Evolutionary conservation across 139 green algal species (phyloP).

Genomic region (Chlamydomonas eustigma): DNA sequence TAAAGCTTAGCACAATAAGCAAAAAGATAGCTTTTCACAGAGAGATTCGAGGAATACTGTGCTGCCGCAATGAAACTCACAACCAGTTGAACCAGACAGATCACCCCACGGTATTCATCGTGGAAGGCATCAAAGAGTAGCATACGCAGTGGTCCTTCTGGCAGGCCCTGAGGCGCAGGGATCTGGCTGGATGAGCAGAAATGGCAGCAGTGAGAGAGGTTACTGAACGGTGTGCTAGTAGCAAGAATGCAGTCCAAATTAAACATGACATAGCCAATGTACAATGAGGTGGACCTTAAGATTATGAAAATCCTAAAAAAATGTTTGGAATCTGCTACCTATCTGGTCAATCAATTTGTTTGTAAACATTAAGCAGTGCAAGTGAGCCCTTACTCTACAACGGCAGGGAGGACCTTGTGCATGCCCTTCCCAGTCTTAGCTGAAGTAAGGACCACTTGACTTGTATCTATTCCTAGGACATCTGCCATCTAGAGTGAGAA

Average conservation of each 20-base stretch:
- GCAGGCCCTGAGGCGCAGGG: slow-evolving; percentile 38
- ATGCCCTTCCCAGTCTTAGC: slow-evolving; percentile 75
- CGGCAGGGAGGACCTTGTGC: slow-evolving; percentile 58
- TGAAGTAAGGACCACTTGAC: slow-evolving; percentile 47
- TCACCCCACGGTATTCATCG: slow-evolving; percentile 70
- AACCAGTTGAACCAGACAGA: slow-evolving; percentile 61
- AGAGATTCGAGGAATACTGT: too few species aligned
- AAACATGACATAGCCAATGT: too few species aligned
- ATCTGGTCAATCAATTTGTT: too few species aligned
- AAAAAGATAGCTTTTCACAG: too few species aligned
- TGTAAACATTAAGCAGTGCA: too few species aligned
- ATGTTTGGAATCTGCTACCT: too few species aligned
- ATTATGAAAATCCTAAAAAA: too few species aligned
- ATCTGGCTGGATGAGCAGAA: slow-evolving; percentile 15
- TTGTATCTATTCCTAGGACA: slow-evolving; percentile 3
- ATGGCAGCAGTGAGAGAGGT: not conserved
- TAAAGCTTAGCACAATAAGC: too few species aligned
- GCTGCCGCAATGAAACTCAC: too few species aligned
- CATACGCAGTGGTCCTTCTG: slow-evolving; percentile 45
- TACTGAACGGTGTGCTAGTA: too few species aligned
- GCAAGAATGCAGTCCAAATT: too few species aligned
- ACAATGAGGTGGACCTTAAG: too few species aligned
- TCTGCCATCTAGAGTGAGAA: slow-evolving; percentile 41
- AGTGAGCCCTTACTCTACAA: slow-evolving; percentile 72
- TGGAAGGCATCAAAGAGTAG: slow-evolving; percentile 91